Evolutionary conservation across 257 asterid species (phyloP).

Genomic region (Solanum paucissectum): DNA sequence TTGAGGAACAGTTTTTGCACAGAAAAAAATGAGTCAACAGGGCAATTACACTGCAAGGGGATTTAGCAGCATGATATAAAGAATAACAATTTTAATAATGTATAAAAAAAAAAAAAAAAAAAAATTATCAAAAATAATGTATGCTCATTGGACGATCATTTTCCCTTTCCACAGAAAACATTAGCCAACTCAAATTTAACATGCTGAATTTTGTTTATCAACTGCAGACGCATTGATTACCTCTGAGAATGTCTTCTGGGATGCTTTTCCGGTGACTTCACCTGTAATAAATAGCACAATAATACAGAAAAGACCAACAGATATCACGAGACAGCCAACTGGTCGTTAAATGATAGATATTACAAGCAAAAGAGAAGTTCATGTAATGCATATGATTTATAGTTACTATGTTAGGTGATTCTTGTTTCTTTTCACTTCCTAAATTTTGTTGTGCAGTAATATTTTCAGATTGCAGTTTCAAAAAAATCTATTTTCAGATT

Average conservation of each 20-base stretch:
- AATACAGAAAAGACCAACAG: neutral
- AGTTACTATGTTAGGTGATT: neutral
- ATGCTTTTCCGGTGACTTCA: slow-evolving; percentile 33
- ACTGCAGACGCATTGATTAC: slow-evolving; percentile 21
- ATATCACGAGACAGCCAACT: neutral
- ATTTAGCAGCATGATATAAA: neutral
- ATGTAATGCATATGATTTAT: neutral
- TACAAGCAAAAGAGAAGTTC: neutral
- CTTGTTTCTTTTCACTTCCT: neutral
- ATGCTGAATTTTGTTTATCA: neutral
- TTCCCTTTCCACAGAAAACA: neutral
- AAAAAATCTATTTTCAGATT: neutral
- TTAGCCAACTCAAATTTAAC: neutral
- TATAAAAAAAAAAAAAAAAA: too few relatives aligned
- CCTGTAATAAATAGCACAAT: slow-evolving; percentile 28
- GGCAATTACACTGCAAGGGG: neutral
- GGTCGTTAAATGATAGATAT: neutral
- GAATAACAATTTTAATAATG: neutral
- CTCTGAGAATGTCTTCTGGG: slow-evolving; percentile 35
- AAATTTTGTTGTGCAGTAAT: neutral
- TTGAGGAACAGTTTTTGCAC: neutral
- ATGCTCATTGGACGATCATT: neutral
- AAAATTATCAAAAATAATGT: neutral
- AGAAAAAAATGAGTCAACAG: neutral
- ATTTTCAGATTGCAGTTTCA: neutral